Evolutionary conservation across 2,329 filamentous ascomycete genomes (phyloP).

Genomic region (Parastagonospora avenae): DNA sequence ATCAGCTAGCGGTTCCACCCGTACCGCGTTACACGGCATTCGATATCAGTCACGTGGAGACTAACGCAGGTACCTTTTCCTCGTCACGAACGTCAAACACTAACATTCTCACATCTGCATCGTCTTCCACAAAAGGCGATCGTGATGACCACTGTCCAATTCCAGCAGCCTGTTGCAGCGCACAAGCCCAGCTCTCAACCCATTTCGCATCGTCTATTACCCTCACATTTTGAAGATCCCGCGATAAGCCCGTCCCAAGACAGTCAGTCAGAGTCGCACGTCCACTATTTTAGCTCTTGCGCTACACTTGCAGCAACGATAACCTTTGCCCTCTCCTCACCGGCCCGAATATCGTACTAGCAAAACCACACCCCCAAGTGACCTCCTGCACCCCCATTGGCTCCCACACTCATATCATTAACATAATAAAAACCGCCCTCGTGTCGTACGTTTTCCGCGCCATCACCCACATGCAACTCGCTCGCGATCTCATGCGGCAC

Average conservation of each 20-base stretch:
- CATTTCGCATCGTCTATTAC: too few species aligned
- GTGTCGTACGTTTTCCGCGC: too few species aligned
- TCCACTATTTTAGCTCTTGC: background rate
- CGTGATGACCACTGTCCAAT: too few species aligned
- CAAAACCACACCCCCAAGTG: background rate
- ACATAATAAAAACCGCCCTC: too few species aligned
- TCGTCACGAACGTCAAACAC: background rate
- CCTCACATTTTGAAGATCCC: background rate
- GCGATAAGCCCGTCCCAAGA: background rate
- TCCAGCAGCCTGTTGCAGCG: too few species aligned
- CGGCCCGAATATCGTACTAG: background rate
- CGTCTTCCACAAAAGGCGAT: too few species aligned
- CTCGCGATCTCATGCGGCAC: background rate
- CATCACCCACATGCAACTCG: too few species aligned
- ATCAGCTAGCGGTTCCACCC: conserved; percentile 5
- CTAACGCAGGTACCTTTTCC: conserved; percentile 8
- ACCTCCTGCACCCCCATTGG: background rate
- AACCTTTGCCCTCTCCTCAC: too few species aligned
- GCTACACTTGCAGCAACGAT: background rate
- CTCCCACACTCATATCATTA: background rate
- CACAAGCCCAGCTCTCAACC: too few species aligned
- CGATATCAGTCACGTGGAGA: conserved; percentile 4
- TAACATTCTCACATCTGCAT: background rate
- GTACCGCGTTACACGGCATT: conserved; percentile 17
- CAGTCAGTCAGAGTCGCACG: background rate